Evolutionary conservation across 768 basidiomycete genomes (phyloP).

Genomic region (Trametes sanguinea): DNA sequence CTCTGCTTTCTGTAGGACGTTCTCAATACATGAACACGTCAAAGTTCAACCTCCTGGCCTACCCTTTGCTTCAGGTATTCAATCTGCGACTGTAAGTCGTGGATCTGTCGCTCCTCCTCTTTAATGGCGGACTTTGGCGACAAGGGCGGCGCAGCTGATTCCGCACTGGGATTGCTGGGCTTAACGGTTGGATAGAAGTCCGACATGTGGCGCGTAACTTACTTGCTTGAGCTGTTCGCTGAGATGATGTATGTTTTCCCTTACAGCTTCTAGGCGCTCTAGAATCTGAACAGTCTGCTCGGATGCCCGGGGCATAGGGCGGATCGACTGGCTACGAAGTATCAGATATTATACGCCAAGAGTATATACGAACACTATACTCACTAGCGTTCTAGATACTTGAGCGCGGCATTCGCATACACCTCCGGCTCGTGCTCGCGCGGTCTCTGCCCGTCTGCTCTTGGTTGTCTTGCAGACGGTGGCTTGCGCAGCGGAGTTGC

Average conservation of each 20-base stretch:
- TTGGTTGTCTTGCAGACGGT: conserved; percentile 41
- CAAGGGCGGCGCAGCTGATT: conserved; percentile 26
- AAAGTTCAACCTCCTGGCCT: background rate
- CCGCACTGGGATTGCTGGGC: conserved; percentile 28
- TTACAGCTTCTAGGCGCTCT: conserved; percentile 39
- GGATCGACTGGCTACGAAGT: conserved; percentile 42
- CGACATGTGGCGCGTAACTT: conserved; percentile 16
- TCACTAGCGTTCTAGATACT: conserved; percentile 77
- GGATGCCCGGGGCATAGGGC: conserved; percentile 52
- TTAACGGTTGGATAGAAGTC: conserved; percentile 21
- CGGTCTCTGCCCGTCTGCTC: conserved; percentile 33
- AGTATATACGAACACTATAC: conserved; percentile 31
- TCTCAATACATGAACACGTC: background rate
- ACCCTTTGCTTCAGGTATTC: conserved; percentile 44
- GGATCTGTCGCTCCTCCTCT: conserved; percentile 46
- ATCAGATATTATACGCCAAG: background rate
- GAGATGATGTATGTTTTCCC: conserved; percentile 40
- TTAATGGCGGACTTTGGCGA: conserved; percentile 34
- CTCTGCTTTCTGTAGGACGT: conserved; percentile 31
- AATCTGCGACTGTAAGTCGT: conserved; percentile 45
- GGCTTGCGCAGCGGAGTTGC: conserved; percentile 68
- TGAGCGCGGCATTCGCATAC: conserved; percentile 73
- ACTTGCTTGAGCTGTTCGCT: conserved; percentile 44
- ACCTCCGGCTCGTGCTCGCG: conserved; percentile 69
- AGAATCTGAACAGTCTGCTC: conserved; percentile 41